Percentiles rank a stretch among this genome's conserved stretches.
Conservation (phyloP, 495 filamentous ascomycete genomes). For the Xylaria grammica region DNA sequence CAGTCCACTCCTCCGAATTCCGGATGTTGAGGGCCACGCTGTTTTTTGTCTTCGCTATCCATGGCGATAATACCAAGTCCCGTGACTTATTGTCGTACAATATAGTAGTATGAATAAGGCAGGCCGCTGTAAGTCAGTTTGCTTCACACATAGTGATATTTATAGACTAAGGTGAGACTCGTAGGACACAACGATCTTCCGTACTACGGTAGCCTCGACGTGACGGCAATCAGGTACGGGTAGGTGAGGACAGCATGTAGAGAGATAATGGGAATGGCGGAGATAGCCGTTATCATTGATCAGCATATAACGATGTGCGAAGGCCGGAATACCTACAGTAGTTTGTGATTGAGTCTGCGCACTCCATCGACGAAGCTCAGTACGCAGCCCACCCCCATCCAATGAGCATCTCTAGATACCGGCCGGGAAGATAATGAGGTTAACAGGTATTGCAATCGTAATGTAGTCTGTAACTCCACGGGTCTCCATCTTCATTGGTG, state of each 20-base stretch:
- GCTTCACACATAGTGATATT: too few species aligned
- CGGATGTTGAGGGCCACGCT: constrained; percentile 6
- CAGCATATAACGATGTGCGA: too few species aligned
- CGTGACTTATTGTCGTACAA: not conserved
- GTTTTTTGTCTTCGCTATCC: constrained; percentile 7
- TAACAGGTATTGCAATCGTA: not conserved
- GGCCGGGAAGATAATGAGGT: not conserved
- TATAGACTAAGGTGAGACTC: too few species aligned
- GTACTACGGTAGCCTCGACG: not conserved
- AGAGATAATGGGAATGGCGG: not conserved
- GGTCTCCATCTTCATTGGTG: constrained; percentile 12
- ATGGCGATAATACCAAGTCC: not conserved
- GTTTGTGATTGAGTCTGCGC: too few species aligned
- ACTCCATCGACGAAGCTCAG: too few species aligned
- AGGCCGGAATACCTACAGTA: too few species aligned
- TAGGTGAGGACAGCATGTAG: not conserved
- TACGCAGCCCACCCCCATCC: too few species aligned
- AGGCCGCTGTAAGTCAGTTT: not conserved
- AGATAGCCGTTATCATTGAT: not conserved
- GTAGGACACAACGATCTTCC: too few species aligned
- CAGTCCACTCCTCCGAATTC: constrained; percentile 30
- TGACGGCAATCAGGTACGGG: not conserved
- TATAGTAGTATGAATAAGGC: not conserved
- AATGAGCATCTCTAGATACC: not conserved
- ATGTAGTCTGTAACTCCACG: not conserved